Evolutionary conservation across 2,329 filamentous ascomycete genomes (phyloP).

Genomic region (Calonectria fujianensis): DNA sequence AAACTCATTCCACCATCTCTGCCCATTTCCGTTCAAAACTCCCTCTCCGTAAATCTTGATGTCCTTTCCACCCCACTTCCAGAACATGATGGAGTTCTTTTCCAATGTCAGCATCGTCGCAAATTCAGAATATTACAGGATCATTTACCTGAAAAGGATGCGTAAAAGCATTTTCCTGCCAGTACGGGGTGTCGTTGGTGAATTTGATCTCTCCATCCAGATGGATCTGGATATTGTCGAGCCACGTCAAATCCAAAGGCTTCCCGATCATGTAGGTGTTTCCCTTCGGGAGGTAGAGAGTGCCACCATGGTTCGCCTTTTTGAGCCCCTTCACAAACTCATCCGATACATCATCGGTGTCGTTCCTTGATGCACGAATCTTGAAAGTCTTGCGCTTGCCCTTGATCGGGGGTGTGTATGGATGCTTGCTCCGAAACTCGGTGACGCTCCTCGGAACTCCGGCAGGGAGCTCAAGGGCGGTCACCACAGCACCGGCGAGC

Average conservation of each 20-base stretch:
- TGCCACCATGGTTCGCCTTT: constrained; percentile 51
- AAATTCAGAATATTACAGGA: accelerated
- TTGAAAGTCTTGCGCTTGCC: constrained; percentile 45
- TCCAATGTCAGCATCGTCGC: background rate
- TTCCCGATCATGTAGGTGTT: constrained; percentile 53
- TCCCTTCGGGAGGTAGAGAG: constrained; percentile 49
- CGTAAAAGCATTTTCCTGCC: constrained; percentile 50
- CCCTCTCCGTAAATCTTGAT: constrained; percentile 65
- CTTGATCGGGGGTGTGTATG: constrained; percentile 42
- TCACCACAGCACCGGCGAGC: constrained; percentile 46
- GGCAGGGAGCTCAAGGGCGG: constrained; percentile 50
- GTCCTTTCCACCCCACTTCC: constrained; percentile 78
- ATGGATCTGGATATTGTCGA: constrained; percentile 52
- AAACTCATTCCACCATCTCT: constrained; percentile 55
- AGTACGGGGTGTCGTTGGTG: constrained; percentile 50
- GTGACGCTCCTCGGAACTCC: constrained; percentile 51
- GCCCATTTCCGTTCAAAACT: constrained; percentile 50
- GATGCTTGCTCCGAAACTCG: constrained; percentile 51
- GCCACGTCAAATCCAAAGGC: constrained; percentile 49
- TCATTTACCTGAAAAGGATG: constrained; percentile 51
- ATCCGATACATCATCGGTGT: constrained; percentile 48
- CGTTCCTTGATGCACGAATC: constrained; percentile 48
- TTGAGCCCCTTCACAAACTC: constrained; percentile 51
- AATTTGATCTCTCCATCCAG: constrained; percentile 54
- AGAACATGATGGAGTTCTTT: constrained; percentile 68